These are phyloP conservation scores for Cordyceps farinosa DNA, from an alignment of 2,329 filamentous ascomycete genomes.

Conservation along the genomic window DNA sequence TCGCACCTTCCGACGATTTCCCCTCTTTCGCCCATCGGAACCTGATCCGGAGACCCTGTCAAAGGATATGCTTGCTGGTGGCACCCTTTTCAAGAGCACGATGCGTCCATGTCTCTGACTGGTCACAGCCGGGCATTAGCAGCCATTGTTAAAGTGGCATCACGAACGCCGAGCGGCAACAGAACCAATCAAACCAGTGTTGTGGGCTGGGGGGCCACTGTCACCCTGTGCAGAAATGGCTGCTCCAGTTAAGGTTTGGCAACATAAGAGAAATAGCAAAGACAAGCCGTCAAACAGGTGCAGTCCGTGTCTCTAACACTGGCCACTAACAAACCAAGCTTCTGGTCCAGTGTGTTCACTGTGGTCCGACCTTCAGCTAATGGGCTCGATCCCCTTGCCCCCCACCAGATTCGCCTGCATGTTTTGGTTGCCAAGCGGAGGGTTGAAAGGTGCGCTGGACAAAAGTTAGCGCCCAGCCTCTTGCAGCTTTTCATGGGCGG, in stretches of 20 bases:
- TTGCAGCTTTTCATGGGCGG: neutral
- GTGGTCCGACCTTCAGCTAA: neutral
- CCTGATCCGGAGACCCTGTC: neutral
- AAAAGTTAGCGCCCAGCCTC: neutral
- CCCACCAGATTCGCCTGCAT: neutral
- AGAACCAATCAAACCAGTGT: slow-evolving; percentile 11
- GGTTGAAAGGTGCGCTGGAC: neutral
- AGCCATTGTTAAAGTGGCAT: slow-evolving; percentile 1
- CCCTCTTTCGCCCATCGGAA: neutral
- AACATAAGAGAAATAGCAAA: neutral
- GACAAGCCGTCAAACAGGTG: neutral
- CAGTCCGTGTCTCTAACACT: neutral
- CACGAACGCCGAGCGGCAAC: slow-evolving; percentile 14
- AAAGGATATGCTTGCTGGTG: neutral
- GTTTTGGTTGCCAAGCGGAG: neutral
- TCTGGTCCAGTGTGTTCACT: neutral
- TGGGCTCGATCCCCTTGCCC: neutral
- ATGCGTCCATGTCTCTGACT: slow-evolving; percentile 13
- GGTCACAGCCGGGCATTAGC: neutral
- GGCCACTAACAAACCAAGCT: neutral
- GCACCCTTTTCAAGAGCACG: neutral
- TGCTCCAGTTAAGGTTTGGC: neutral
- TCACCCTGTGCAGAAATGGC: slow-evolving; percentile 9
- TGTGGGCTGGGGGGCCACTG: neutral
- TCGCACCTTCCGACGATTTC: neutral